These are phyloP conservation scores for Trichosporon sp. DNA, from an alignment of 1,284 basidiomycete genomes.

Conservation along the genomic window DNA sequence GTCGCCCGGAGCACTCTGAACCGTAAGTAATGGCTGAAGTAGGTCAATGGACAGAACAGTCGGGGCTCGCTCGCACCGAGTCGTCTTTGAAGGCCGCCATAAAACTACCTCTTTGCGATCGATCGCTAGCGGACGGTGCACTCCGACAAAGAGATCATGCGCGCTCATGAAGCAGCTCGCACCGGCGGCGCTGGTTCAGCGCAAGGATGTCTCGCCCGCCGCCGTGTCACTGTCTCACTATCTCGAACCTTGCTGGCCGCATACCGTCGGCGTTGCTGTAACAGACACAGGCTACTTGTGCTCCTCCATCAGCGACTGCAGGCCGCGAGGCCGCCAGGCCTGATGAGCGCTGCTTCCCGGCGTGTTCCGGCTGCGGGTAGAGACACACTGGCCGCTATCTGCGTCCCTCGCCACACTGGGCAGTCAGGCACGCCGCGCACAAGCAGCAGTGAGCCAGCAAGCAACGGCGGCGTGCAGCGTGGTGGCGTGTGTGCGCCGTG, in stretches of 20 bases:
- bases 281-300: background rate
- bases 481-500: background rate
- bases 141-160: constrained; percentile 9
- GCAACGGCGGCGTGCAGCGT: background rate
- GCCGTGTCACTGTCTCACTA: constrained; percentile 6
- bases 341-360: constrained; percentile 9
- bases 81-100: background rate
- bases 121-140: background rate
- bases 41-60: background rate
- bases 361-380: constrained; percentile 7
- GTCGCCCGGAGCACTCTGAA: constrained; percentile 16
- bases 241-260: background rate
- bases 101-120: background rate
- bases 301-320: constrained; percentile 7
- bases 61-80: background rate
- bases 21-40: background rate
- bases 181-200: constrained; percentile 1
- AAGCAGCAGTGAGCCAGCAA: background rate
- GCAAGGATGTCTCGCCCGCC: background rate
- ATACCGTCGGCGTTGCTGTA: background rate
- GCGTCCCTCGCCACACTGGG: background rate
- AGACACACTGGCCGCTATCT: background rate
- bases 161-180: constrained; percentile 4
- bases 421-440: background rate
- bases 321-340: background rate